Conservation (phyloP, 2,329 filamentous ascomycete species). For the Paracoccidioides brasiliensis region DNA sequence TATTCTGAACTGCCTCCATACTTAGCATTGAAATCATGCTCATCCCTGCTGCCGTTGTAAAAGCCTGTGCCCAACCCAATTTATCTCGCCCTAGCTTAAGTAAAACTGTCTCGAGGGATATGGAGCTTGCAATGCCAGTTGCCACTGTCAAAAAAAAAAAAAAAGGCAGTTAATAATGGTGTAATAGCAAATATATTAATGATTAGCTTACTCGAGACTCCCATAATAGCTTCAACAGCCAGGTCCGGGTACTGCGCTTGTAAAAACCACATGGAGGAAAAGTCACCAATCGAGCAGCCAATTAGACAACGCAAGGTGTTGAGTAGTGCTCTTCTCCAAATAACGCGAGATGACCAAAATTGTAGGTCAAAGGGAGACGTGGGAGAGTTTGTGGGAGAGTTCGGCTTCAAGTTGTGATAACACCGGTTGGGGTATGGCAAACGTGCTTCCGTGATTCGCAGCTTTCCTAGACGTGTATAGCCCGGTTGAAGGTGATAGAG, state of each 20-base stretch:
- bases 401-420: neutral
- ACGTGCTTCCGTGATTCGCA: neutral
- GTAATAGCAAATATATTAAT: no score
- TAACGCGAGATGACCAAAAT: conserved; percentile 26
- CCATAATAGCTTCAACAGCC: conserved; percentile 40
- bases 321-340: conserved; percentile 40
- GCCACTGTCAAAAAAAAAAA: conserved; percentile 30
- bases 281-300: conserved; percentile 45
- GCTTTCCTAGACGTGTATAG: neutral
- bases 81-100: conserved; percentile 37
- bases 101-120: conserved; percentile 41
- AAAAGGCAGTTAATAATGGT: neutral
- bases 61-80: conserved; percentile 36
- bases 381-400: neutral
- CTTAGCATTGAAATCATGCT: conserved; percentile 47
- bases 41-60: conserved; percentile 44
- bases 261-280: conserved; percentile 43
- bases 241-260: conserved; percentile 37
- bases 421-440: neutral
- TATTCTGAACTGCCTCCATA: conserved; percentile 44
- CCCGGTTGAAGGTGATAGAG: neutral
- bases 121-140: conserved; percentile 39
- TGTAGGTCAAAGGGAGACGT: conserved; percentile 2
- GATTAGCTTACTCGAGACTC: conserved; percentile 33
- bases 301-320: conserved; percentile 45